Conservation (phyloP, 495 filamentous ascomycete species). For the Lasiosphaeria hispida region DNA sequence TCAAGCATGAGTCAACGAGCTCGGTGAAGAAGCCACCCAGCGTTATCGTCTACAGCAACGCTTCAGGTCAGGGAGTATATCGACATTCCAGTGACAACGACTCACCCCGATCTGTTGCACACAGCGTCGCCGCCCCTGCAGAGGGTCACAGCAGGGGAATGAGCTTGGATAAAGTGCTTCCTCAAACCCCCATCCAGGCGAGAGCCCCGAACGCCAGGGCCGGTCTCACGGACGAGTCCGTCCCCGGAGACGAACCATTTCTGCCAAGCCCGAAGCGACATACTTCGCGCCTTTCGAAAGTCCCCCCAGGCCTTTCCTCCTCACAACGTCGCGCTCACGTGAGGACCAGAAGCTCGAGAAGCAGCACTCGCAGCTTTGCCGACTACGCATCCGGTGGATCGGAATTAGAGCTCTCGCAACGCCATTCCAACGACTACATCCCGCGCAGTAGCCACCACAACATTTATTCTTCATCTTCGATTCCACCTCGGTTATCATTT, state of each 20-base stretch:
- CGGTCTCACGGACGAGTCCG: slow-evolving; percentile 48
- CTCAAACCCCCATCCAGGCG: slow-evolving; percentile 44
- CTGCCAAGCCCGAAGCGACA: slow-evolving; percentile 37
- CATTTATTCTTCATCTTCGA: slow-evolving; percentile 42
- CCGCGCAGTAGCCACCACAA: slow-evolving; percentile 7
- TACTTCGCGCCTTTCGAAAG: slow-evolving; percentile 44
- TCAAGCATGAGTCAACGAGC: slow-evolving; percentile 37
- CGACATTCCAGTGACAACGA: slow-evolving; percentile 36
- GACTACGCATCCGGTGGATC: slow-evolving; percentile 30
- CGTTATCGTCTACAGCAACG: slow-evolving; percentile 46
- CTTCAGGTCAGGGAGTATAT: slow-evolving; percentile 17
- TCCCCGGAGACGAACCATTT: slow-evolving; percentile 49
- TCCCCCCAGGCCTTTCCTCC: slow-evolving; percentile 28
- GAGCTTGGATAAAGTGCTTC: slow-evolving; percentile 41
- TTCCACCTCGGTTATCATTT: slow-evolving; percentile 39
- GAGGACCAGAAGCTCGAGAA: slow-evolving; percentile 40
- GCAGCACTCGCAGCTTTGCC: slow-evolving; percentile 39
- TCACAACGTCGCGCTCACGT: slow-evolving; percentile 31
- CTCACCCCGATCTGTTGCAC: slow-evolving; percentile 33
- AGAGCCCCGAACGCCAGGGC: slow-evolving; percentile 47
- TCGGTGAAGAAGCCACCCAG: slow-evolving; percentile 42
- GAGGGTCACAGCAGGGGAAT: slow-evolving; percentile 23
- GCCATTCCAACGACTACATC: slow-evolving; percentile 27
- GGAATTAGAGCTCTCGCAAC: slow-evolving; percentile 23
- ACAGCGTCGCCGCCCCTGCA: slow-evolving; percentile 16